A percentile compares a stretch with the other conserved stretches of the same genome.
These are phyloP conservation scores for Fusarium sp. DNA, from an alignment of 2,329 filamentous ascomycete species.

Conservation along the genomic window DNA sequence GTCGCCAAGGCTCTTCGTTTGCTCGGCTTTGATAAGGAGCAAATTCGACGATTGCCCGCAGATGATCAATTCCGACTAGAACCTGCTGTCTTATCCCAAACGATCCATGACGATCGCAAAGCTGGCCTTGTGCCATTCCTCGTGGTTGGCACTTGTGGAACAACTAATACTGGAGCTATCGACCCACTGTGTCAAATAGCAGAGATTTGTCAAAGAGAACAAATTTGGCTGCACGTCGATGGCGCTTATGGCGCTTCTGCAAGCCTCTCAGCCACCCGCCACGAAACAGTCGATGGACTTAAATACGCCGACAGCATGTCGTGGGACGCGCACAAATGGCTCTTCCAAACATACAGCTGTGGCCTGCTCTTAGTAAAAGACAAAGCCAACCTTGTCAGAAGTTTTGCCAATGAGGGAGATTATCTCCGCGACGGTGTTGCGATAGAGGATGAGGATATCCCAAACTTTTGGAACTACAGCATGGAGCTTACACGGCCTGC, in stretches of 20 bases:
- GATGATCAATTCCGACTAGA: slow-evolving; percentile 8
- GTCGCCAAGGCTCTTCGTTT: slow-evolving; percentile 18
- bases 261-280: slow-evolving; percentile 32
- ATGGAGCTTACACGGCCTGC: slow-evolving; percentile 48
- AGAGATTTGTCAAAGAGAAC: slow-evolving; percentile 22
- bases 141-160: slow-evolving; percentile 37
- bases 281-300: slow-evolving; percentile 24
- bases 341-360: slow-evolving; percentile 49
- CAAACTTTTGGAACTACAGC: slow-evolving; percentile 50
- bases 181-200: slow-evolving; percentile 13
- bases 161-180: slow-evolving; percentile 31
- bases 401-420: slow-evolving; percentile 46
- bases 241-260: slow-evolving; percentile 48
- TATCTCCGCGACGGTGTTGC: slow-evolving; percentile 46
- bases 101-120: slow-evolving; percentile 3
- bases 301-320: slow-evolving; percentile 45
- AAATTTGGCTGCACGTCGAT: slow-evolving; percentile 47
- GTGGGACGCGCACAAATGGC: slow-evolving; percentile 51
- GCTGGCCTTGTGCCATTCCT: slow-evolving; percentile 15
- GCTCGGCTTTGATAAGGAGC: slow-evolving; percentile 18
- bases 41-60: not conserved
- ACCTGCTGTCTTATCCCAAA: fast-evolving
- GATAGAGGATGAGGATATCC: slow-evolving; percentile 44
- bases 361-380: slow-evolving; percentile 43
- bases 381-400: slow-evolving; percentile 36